Conservation (phyloP, 495 filamentous ascomycete species). For the Hyaloscypha finlandica region DNA sequence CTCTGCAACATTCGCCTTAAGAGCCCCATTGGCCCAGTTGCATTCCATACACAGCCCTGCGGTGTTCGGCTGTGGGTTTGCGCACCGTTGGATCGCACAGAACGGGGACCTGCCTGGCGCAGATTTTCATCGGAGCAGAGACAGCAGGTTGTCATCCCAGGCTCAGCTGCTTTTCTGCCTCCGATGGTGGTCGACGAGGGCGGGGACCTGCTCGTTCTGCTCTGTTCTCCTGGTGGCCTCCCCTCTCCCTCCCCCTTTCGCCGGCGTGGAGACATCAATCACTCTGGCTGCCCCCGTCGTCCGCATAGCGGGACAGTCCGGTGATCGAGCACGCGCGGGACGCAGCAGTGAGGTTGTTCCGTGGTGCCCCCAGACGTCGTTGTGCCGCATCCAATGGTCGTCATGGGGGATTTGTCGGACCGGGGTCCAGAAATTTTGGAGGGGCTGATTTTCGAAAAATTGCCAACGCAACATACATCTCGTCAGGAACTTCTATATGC, state of each 20-base stretch:
- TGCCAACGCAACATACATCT: conserved; percentile 5
- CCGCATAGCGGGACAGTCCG: neutral
- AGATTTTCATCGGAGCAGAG: neutral
- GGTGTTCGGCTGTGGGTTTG: conserved; percentile 15
- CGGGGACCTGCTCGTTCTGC: too few species aligned
- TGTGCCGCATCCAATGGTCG: neutral
- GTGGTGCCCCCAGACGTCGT: neutral
- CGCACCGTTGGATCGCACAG: conserved; percentile 5
- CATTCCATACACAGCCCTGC: conserved; percentile 19
- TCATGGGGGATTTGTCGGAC: neutral
- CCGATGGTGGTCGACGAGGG: too few species aligned
- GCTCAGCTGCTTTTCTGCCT: neutral
- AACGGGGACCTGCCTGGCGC: conserved; percentile 1
- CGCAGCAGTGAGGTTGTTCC: neutral
- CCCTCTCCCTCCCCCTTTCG: neutral
- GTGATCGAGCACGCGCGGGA: conserved; percentile 1
- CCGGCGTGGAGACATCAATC: neutral
- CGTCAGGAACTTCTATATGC: conserved; percentile 24
- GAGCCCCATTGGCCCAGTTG: conserved; percentile 16
- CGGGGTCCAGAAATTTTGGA: conserved; percentile 1
- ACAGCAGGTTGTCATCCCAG: neutral
- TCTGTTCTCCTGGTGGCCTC: neutral
- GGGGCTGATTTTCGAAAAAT: conserved; percentile 14
- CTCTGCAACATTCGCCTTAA: conserved; percentile 11
- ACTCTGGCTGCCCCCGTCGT: neutral